These are phyloP conservation scores for Diaporthe humulicola DNA, from an alignment of 2,329 filamentous ascomycete species.

Conservation along the genomic window DNA sequence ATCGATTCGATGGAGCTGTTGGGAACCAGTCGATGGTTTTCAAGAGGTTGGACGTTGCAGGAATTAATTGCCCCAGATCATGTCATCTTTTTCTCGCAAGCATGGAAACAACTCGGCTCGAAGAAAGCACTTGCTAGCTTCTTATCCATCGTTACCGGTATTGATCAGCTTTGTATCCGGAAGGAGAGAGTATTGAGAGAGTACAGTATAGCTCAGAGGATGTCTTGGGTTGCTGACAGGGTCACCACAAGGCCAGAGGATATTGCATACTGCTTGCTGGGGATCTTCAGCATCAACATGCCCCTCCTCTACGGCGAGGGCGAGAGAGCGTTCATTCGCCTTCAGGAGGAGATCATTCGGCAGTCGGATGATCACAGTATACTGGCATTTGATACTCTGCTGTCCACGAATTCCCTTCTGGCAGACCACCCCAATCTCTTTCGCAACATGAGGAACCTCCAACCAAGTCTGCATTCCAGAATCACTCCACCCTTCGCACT, in stretches of 20 bases:
- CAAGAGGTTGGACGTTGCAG: slow-evolving; percentile 26
- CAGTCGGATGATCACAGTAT: slow-evolving; percentile 35
- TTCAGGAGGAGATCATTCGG: slow-evolving; percentile 46
- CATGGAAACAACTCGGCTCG: slow-evolving; percentile 32
- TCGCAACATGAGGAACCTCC: slow-evolving; percentile 31
- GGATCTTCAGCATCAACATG: slow-evolving; percentile 46
- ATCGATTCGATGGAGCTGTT: slow-evolving; percentile 11
- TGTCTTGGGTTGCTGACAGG: slow-evolving; percentile 46
- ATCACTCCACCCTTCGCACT: slow-evolving; percentile 42
- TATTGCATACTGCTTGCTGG: slow-evolving; percentile 46
- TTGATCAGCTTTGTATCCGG: slow-evolving; percentile 20
- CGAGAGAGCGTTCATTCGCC: slow-evolving; percentile 43
- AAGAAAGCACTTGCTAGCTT: slow-evolving; percentile 29
- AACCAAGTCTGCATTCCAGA: slow-evolving; percentile 32
- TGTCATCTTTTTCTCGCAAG: slow-evolving; percentile 40
- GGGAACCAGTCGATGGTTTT: slow-evolving; percentile 30
- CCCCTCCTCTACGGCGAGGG: slow-evolving; percentile 50
- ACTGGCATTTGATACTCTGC: slow-evolving; percentile 39
- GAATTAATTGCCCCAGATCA: slow-evolving; percentile 36
- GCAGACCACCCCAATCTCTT: slow-evolving; percentile 42
- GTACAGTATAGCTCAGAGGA: slow-evolving; percentile 40
- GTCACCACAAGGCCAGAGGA: slow-evolving; percentile 45
- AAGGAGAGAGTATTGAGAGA: slow-evolving; percentile 17
- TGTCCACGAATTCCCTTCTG: slow-evolving; percentile 40
- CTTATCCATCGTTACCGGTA: background rate